Conservation (phyloP, 1,284 basidiomycete genomes). For the Phylloporus sp. region DNA sequence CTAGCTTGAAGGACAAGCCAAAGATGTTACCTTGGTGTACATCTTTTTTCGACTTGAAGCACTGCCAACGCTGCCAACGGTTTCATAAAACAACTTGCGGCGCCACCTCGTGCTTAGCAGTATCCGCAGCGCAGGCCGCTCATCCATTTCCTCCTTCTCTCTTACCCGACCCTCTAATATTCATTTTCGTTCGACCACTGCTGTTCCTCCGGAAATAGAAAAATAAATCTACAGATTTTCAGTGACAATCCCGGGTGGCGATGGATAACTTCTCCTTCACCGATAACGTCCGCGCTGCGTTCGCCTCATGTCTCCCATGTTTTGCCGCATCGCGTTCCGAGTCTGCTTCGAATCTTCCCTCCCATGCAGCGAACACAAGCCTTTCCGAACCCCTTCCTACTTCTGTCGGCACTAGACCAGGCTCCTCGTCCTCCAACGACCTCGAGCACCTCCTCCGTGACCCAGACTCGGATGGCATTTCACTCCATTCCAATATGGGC, state of each 20-base stretch:
- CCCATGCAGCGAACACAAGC: conserved; percentile 12
- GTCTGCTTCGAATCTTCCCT: conserved; percentile 17
- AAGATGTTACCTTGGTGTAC: too few species aligned
- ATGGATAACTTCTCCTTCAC: conserved; percentile 66
- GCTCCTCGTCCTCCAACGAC: conserved; percentile 52
- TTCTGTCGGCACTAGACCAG: neutral
- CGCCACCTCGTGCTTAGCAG: neutral
- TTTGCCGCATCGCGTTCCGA: conserved; percentile 38
- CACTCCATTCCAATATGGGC: conserved; percentile 67
- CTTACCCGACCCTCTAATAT: neutral
- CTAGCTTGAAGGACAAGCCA: too few species aligned
- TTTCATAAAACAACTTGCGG: neutral
- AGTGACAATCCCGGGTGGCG: neutral
- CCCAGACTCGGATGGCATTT: conserved; percentile 59
- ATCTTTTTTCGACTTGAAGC: too few species aligned
- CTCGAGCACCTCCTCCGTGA: conserved; percentile 59
- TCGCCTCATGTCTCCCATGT: conserved; percentile 64
- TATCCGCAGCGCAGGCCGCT: neutral
- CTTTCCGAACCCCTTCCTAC: conserved; percentile 41
- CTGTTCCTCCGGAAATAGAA: too few species aligned
- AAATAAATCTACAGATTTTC: neutral
- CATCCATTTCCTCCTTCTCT: neutral
- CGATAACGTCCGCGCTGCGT: conserved; percentile 57
- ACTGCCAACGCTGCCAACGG: too few species aligned
- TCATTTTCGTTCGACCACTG: neutral